Conservation (phyloP, 768 basidiomycete species). For the Leccinum variicolor region DNA sequence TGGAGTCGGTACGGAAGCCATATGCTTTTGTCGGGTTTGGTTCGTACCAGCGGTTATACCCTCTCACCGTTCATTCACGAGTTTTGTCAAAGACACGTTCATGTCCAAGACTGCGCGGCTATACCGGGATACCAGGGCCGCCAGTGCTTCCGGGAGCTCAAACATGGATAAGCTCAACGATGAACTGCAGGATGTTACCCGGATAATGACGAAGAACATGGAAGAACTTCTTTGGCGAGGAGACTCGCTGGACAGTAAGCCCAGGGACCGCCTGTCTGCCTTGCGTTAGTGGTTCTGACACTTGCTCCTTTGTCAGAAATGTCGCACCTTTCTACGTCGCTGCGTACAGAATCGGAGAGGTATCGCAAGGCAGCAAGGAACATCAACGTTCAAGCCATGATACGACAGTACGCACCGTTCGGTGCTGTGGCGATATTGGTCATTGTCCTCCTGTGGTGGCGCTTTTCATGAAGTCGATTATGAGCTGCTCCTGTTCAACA, state of each 20-base stretch:
- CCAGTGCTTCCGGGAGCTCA: constrained; percentile 59
- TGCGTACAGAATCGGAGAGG: constrained; percentile 95
- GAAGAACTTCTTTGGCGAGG: constrained; percentile 98
- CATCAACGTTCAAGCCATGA: constrained; percentile 90
- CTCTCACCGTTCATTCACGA: constrained; percentile 1
- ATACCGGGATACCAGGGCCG: constrained; percentile 91
- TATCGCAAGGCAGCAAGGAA: constrained; percentile 95
- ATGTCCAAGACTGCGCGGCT: constrained; percentile 97
- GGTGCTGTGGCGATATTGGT: constrained; percentile 78
- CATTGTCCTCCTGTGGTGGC: constrained; percentile 76
- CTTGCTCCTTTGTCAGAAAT: constrained; percentile 56
- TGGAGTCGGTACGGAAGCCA: constrained; percentile 90
- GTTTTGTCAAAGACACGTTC: constrained; percentile 76
- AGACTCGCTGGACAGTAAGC: constrained; percentile 91
- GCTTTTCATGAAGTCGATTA: constrained; percentile 50
- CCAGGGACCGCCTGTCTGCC: not conserved
- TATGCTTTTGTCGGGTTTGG: constrained; percentile 99
- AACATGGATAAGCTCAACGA: constrained; percentile 88
- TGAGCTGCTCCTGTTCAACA: constrained; percentile 8
- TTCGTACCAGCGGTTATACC: constrained; percentile 37
- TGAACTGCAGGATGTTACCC: constrained; percentile 95
- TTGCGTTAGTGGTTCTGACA: not conserved
- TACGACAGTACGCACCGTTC: constrained; percentile 94
- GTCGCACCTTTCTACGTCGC: constrained; percentile 92
- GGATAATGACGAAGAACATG: constrained; percentile 99